Evolutionary conservation across 169 alveolate species (phyloP).

Genomic region (Plasmodium adleri): DNA sequence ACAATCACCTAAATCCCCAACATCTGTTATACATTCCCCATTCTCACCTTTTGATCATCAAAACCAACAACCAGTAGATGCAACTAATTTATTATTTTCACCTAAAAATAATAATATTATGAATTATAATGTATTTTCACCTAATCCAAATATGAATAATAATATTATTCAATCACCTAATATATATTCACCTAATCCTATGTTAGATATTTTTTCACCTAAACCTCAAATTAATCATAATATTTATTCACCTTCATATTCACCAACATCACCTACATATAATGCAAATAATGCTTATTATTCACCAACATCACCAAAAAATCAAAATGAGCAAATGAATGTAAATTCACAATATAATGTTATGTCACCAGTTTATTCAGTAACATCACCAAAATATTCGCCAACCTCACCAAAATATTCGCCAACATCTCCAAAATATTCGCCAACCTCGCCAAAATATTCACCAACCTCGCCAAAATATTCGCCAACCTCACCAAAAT

Average conservation of each 20-base stretch:
- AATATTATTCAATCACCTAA: constrained; percentile 82
- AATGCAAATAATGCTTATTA: constrained; percentile 75
- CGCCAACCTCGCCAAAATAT: constrained; percentile 91
- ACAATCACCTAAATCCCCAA: constrained; percentile 91
- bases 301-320: constrained; percentile 84
- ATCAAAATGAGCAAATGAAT: constrained; percentile 61
- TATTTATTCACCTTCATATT: constrained; percentile 81
- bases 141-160: constrained; percentile 78
- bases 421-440: constrained; percentile 92
- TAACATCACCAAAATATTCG: constrained; percentile 88
- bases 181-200: constrained; percentile 81
- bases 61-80: constrained; percentile 38
- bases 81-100: constrained; percentile 27
- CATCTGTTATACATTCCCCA: constrained; percentile 79
- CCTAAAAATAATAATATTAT: constrained; percentile 13
- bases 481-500: constrained; percentile 12
- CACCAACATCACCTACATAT: constrained; percentile 88
- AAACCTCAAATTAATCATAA: constrained; percentile 73
- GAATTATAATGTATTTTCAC: constrained; percentile 80
- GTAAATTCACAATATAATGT: constrained; percentile 29
- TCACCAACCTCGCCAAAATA: constrained; percentile 59
- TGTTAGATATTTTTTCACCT: constrained; percentile 72
- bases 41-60: constrained; percentile 72
- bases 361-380: constrained; percentile 56
- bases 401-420: constrained; percentile 93